Evolutionary conservation across 2,329 filamentous ascomycete genomes (phyloP), one percentile per base, ranked within the genome.

Genomic region (Scytalidium sp.): DNA sequence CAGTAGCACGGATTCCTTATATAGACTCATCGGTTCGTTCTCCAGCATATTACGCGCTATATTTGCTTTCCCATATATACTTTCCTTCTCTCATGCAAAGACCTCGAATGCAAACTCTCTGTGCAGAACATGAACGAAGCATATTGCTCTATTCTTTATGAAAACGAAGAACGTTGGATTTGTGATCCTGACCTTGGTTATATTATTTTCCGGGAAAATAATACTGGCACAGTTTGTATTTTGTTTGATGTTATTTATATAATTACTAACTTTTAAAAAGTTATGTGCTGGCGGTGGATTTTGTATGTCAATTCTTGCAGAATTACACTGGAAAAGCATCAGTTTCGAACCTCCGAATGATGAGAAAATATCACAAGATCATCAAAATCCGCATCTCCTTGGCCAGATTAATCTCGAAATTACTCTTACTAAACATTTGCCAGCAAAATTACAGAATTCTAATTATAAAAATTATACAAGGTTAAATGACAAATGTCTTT

Each of bases 381-480:
- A 36, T 7, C 25, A 43, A 43, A 20, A 19, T 19, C 41, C 41
- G 10, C 6, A 43, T 7, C 22, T 43, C 10, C 41, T 43, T 25
- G 41, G 41, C 6, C 19, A 43, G n/a, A 13, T 43, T 22, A 20
- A 25, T 45, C 44, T 59, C 19, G 53, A 61, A 29, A 54, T 56
- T 10, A 59, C 56, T 13, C 56, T 60, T 5, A 27, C 42, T 3
- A 59, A 51, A 47, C 50, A 47, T 11, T 42, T 59, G 13, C 51
- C 53, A 39, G 11, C 29, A 29, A 17, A 43, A 27, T 50, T 48
- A 45, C 32, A 50, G 27, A 29, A 21, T 19, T 7, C 5, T 21
- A 6, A 8, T 21, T 19, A 9, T 8, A 4, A 10, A 6, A 36
- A 36, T 15, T 15, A n/a, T 36, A 6, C 32, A 4, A 36, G 13